phyloP scores from a whole-genome alignment of 306 rosid species.

The Casuarina glauca region DNA sequence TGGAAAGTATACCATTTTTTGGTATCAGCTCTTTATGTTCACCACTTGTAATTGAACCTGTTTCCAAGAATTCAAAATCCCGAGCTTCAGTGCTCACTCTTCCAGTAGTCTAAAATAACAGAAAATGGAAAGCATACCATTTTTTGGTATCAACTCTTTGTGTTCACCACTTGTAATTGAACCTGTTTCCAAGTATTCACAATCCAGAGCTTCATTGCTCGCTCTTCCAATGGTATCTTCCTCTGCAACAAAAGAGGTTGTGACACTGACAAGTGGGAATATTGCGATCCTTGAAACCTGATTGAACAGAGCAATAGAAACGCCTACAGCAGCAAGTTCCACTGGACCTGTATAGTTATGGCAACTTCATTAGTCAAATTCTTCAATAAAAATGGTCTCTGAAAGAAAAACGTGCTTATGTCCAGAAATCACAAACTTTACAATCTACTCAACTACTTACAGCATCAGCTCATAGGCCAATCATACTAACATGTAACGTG shows the following conservation, averaged over 20 bases:
- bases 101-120: slow-evolving; percentile 19
- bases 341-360: slow-evolving; percentile 60
- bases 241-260: slow-evolving; percentile 96
- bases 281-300: slow-evolving; percentile 88
- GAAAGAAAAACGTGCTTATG: neutral
- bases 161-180: slow-evolving; percentile 43
- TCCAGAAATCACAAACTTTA: neutral
- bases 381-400: neutral
- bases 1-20: slow-evolving; percentile 43
- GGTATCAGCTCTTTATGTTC: slow-evolving; percentile 63
- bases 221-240: slow-evolving; percentile 61
- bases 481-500: neutral
- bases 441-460: neutral
- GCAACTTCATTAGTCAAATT: neutral
- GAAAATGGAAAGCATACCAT: slow-evolving; percentile 39
- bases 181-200: slow-evolving; percentile 44
- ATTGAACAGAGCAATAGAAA: slow-evolving; percentile 91
- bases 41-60: slow-evolving; percentile 33
- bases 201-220: slow-evolving; percentile 38
- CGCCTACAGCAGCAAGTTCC: slow-evolving; percentile 99
- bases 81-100: slow-evolving; percentile 36
- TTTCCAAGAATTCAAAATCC: slow-evolving; percentile 45
- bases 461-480: neutral
- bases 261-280: slow-evolving; percentile 91
- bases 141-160: slow-evolving; percentile 52